phyloP scores from a whole-genome alignment of 1,139 yeast genomes.

The Candida sp. region DNA sequence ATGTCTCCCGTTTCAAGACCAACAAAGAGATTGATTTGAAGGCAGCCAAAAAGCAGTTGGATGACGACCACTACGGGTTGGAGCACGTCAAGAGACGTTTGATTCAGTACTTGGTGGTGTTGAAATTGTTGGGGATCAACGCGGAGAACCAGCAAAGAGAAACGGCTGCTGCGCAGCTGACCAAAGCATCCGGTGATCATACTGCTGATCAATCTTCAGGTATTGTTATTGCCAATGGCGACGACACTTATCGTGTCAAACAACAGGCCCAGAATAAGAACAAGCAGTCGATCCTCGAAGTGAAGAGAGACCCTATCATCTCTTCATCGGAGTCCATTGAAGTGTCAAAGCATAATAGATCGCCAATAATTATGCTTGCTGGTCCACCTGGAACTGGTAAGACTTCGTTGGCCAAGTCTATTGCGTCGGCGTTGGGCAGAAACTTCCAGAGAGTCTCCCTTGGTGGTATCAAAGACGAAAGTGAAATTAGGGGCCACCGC shows the following conservation, averaged over 20 bases:
- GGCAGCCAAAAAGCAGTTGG: conserved; percentile 63
- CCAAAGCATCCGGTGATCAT: neutral
- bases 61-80: conserved; percentile 86
- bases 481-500: conserved; percentile 92
- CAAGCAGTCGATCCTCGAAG: conserved; percentile 21
- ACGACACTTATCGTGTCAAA: conserved; percentile 34
- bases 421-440: conserved; percentile 81
- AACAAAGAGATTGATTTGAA: conserved; percentile 54
- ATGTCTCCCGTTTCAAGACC: conserved; percentile 39
- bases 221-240: conserved; percentile 41
- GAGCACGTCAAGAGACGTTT: conserved; percentile 81
- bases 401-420: conserved; percentile 86
- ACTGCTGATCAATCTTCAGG: conserved; percentile 15
- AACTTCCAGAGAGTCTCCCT: conserved; percentile 84
- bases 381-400: conserved; percentile 99
- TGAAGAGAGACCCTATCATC: conserved; percentile 1
- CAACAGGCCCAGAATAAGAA: conserved; percentile 31
- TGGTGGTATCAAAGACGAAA: conserved; percentile 91
- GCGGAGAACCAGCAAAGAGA: conserved; percentile 29
- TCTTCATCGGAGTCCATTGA: conserved; percentile 22
- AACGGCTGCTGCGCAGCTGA: neutral
- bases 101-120: conserved; percentile 80
- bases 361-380: conserved; percentile 81
- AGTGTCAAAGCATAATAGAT: conserved; percentile 45
- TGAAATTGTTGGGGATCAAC: conserved; percentile 60